Conservation (phyloP, 441 rosid species). For the Corymbia calophylla region DNA sequence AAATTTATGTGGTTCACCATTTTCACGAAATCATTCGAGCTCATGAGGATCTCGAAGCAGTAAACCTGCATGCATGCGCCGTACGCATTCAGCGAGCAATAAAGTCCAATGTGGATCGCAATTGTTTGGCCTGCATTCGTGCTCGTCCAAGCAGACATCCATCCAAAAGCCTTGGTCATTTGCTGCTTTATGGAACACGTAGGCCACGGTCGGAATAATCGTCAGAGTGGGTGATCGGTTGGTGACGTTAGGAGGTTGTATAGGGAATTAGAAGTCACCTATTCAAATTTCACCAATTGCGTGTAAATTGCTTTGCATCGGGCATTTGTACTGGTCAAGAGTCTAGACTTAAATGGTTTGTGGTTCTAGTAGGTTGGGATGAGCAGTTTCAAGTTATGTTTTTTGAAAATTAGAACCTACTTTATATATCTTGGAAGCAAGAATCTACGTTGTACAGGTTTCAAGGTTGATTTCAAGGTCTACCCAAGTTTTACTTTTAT, state of each 20-base stretch:
- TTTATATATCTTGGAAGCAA: too few relatives aligned
- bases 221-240: neutral
- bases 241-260: neutral
- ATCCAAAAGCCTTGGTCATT: neutral
- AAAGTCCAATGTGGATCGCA: neutral
- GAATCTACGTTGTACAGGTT: too few relatives aligned
- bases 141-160: neutral
- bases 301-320: too few relatives aligned
- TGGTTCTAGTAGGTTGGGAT: too few relatives aligned
- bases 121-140: neutral
- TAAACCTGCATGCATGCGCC: neutral
- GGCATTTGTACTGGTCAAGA: neutral
- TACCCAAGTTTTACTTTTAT: too few relatives aligned
- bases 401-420: too few relatives aligned
- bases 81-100: neutral
- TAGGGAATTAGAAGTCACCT: neutral
- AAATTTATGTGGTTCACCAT: neutral
- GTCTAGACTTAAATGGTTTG: neutral
- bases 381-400: too few relatives aligned
- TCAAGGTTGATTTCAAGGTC: too few relatives aligned
- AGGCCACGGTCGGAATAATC: neutral
- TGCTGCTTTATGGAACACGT: neutral
- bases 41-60: neutral
- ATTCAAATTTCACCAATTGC: neutral
- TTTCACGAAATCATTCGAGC: neutral